These are phyloP conservation scores for Wakefieldia striispora DNA, from an alignment of 768 basidiomycete species.

Conservation along the genomic window DNA sequence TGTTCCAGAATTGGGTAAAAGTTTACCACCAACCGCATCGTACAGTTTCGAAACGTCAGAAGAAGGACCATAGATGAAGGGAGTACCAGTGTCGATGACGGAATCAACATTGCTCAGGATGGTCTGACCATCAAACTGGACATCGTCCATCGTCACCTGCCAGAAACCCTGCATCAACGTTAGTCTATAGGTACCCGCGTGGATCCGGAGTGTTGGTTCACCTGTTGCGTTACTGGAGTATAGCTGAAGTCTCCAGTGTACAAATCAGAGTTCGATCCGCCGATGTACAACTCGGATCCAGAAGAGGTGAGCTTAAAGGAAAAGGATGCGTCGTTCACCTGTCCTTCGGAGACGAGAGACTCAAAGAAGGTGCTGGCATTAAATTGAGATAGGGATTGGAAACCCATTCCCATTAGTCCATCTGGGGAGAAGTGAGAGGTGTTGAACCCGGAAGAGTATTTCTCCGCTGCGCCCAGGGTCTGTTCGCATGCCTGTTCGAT, in stretches of 20 bases:
- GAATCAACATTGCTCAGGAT: neutral
- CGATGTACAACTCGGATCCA: slow-evolving; percentile 33
- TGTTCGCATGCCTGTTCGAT: slow-evolving; percentile 11
- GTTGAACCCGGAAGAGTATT: too few species aligned
- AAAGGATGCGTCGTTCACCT: neutral
- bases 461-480: slow-evolving; percentile 14
- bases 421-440: slow-evolving; percentile 14
- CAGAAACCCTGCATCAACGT: slow-evolving; percentile 2
- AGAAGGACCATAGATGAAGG: neutral
- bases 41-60: slow-evolving; percentile 20
- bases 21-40: slow-evolving; percentile 19
- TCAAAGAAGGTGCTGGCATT: slow-evolving; percentile 37
- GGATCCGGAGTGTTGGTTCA: neutral
- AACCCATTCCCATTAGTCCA: slow-evolving; percentile 41
- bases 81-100: slow-evolving; percentile 15
- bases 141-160: neutral
- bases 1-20: too few species aligned
- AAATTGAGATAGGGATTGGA: slow-evolving; percentile 33
- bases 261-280: slow-evolving; percentile 36
- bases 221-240: slow-evolving; percentile 20
- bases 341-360: neutral
- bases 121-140: neutral
- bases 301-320: neutral
- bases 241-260: slow-evolving; percentile 38
- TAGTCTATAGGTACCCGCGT: too few species aligned